These are phyloP conservation scores for Angomonas ambiguus DNA, from an alignment of 208 protist genomes.

Conservation along the genomic window DNA sequence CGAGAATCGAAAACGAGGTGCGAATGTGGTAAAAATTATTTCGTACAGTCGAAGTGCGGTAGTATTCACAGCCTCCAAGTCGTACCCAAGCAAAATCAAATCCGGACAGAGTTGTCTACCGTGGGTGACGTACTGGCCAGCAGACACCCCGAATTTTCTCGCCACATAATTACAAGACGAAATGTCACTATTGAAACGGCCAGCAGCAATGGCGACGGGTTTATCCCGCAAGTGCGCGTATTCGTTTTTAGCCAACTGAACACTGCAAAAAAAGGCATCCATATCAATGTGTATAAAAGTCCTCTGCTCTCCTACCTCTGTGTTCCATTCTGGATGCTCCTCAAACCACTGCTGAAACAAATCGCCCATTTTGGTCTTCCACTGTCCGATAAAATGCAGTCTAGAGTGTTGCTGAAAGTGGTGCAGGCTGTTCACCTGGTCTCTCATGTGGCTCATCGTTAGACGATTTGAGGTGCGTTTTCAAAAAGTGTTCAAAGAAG, in stretches of 20 bases:
- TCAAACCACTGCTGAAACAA: constrained; percentile 54
- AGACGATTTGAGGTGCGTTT: not conserved
- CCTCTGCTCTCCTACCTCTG: constrained; percentile 41
- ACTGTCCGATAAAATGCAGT: constrained; percentile 93
- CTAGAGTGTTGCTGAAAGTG: constrained; percentile 87
- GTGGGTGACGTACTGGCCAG: constrained; percentile 89
- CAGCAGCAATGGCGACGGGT: constrained; percentile 87
- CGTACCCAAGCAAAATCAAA: constrained; percentile 86
- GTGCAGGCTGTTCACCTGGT: constrained; percentile 77
- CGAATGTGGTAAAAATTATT: constrained; percentile 68
- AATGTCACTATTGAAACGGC: constrained; percentile 86
- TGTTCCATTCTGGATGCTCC: constrained; percentile 64
- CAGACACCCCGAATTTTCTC: constrained; percentile 72
- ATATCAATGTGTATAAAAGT: constrained; percentile 91
- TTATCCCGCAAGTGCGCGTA: constrained; percentile 61
- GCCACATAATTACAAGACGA: constrained; percentile 92
- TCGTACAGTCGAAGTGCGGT: constrained; percentile 65
- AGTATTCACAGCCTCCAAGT: constrained; percentile 73
- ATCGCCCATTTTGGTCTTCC: constrained; percentile 77
- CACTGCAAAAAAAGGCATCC: constrained; percentile 94
- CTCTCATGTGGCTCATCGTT: constrained; percentile 15
- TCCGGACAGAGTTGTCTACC: constrained; percentile 83
- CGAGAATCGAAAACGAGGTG: constrained; percentile 42
- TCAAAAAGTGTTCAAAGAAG: not conserved
- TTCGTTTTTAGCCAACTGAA: constrained; percentile 79